phyloP scores from a whole-genome alignment of 1,139 yeast species.

The Candida glucosophila region DNA sequence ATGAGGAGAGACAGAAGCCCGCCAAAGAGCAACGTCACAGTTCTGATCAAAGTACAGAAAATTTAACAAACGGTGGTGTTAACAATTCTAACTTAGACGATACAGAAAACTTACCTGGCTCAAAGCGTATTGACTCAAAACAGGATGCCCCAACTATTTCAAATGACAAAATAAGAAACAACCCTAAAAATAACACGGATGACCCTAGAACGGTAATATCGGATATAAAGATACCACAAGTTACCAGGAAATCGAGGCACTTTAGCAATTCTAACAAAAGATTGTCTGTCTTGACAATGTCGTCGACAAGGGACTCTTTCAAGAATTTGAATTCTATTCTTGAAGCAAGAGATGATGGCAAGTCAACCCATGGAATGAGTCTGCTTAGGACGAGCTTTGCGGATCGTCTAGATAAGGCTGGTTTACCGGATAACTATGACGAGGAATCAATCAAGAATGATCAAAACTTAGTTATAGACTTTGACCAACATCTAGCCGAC shows the following conservation, averaged over 20 bases:
- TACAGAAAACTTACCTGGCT: constrained; percentile 29
- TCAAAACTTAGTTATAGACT: constrained; percentile 33
- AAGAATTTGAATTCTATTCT: constrained; percentile 51
- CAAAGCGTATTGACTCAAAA: too few relatives aligned
- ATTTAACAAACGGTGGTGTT: constrained; percentile 17
- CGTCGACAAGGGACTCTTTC: constrained; percentile 60
- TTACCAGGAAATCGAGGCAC: constrained; percentile 57
- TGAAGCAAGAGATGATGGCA: constrained; percentile 27
- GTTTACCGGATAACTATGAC: constrained; percentile 22
- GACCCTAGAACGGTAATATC: constrained; percentile 37
- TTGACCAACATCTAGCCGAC: constrained; percentile 34
- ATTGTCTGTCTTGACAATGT: constrained; percentile 58
- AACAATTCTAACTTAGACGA: constrained; percentile 32
- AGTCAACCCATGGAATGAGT: constrained; percentile 15
- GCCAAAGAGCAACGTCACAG: constrained; percentile 3
- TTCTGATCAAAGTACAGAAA: neutral
- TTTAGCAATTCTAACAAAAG: constrained; percentile 59
- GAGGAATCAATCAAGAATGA: constrained; percentile 24
- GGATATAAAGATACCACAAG: constrained; percentile 60
- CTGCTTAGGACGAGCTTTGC: constrained; percentile 36
- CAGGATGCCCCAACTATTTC: too few relatives aligned
- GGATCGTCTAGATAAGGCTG: constrained; percentile 34
- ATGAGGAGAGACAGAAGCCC: constrained; percentile 7
- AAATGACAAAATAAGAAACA: constrained; percentile 19
- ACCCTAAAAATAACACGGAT: constrained; percentile 10